Evolutionary conservation across 495 filamentous ascomycete genomes (phyloP).

Genomic region (Talaromyces thailandensis): DNA sequence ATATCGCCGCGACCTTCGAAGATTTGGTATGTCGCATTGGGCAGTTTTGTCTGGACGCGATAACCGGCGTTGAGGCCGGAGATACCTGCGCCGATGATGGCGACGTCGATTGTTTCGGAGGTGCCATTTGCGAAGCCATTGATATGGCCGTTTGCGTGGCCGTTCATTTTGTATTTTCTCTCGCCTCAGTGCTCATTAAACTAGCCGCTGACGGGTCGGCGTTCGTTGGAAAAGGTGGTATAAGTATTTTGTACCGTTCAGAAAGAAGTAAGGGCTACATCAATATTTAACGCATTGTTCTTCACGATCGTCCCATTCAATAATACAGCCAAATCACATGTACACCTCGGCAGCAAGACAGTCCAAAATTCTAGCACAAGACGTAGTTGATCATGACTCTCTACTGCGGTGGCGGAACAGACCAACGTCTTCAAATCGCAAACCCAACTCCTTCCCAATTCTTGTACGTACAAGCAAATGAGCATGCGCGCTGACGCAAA

Average conservation of each 20-base stretch:
- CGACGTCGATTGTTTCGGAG: constrained; percentile 41
- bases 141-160: constrained; percentile 12
- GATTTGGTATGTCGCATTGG: constrained; percentile 47
- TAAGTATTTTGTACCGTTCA: background rate
- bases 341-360: background rate
- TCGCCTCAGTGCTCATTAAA: background rate
- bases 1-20: constrained; percentile 51
- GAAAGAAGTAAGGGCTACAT: background rate
- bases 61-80: constrained; percentile 71
- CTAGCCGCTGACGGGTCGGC: background rate
- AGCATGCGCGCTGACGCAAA: background rate
- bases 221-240: background rate
- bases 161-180: constrained; percentile 15
- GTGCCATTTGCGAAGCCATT: constrained; percentile 5
- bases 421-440: background rate
- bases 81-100: constrained; percentile 66
- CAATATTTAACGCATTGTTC: background rate
- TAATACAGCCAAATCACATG: background rate
- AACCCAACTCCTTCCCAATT: background rate
- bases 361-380: background rate
- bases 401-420: background rate
- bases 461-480: background rate
- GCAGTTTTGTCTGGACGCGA: constrained; percentile 51
- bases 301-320: background rate
- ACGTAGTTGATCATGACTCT: background rate